Evolutionary conservation across 2,329 filamentous ascomycete genomes (phyloP), one percentile per base, ranked within the genome.

Genomic region (Venturia aucupariae): DNA sequence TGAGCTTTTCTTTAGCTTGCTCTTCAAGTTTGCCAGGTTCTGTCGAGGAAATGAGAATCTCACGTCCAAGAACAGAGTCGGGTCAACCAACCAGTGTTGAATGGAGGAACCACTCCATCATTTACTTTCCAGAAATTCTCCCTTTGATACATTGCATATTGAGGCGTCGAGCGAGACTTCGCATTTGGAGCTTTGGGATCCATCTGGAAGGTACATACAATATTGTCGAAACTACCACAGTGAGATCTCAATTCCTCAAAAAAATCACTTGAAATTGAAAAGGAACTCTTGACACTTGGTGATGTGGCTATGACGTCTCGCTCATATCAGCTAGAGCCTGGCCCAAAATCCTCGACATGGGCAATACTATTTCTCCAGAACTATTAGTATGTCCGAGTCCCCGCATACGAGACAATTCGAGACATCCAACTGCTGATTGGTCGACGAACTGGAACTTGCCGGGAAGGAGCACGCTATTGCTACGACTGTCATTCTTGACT

Each of bases 11-110:
- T 68, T 81, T 79, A 19, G 85, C 85, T 19, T 80, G 76, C 59
- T 81, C 77, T 72, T 87, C 83, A n/a, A 87, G 78, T 64, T 84
- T 81, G 63, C 75, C 80, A 0, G 85, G 84, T 32, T 86, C 80
- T 81, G 65, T 27, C 44, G n/a, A 11, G n/a, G 4, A 22, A 4
- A 4, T 48, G 44, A 48, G 44, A 24, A n/a, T 1, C 2, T 22
- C 11, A 27, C 22, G 7, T 48, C 5, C 2, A 13, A 24, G 7
- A 27, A 8, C 44, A 11, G n/a, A 22, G 5, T n/a, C 4, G 44
- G 11, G 2, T 24, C 22, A n/a, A 48, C 65, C 60, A 71, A 78
- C 79, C 75, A 3, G 82, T 85, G 67, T 82, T 82, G 71, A 85
- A 84, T 0, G 77, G 76, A 0, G 79, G 76, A 0, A 75, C 72